Evolutionary conservation across 2,329 filamentous ascomycete species (phyloP).

Genomic region (Chaetomiaceae sp.): DNA sequence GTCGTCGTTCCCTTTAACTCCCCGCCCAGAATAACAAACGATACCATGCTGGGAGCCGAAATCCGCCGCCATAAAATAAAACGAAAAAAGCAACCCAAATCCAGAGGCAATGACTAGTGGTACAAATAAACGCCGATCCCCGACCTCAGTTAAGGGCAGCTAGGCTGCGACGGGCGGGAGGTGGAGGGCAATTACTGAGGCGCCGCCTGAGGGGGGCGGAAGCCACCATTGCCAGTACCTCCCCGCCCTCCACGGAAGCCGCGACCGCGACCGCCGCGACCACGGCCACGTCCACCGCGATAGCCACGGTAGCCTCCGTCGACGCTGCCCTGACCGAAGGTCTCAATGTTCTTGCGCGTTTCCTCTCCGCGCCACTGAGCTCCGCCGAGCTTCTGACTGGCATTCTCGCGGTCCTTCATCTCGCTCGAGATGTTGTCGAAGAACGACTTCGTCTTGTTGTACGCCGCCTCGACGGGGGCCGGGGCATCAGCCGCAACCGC

Average conservation of each 20-base stretch:
- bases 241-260: conserved; percentile 22
- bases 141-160: not conserved
- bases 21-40: conserved; percentile 16
- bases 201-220: conserved; percentile 17
- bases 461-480: conserved; percentile 48
- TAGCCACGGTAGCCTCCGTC: conserved; percentile 73
- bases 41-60: conserved; percentile 12
- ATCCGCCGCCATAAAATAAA: conserved; percentile 15
- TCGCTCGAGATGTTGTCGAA: conserved; percentile 99
- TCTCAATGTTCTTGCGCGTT: conserved; percentile 93
- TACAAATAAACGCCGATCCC: conserved; percentile 16
- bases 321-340: conserved; percentile 93
- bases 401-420: conserved; percentile 76
- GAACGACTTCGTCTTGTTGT: conserved; percentile 87
- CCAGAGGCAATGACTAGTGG: conserved; percentile 19
- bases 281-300: conserved; percentile 49
- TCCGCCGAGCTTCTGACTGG: conserved; percentile 64
- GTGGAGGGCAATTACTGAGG: conserved; percentile 17
- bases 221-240: conserved; percentile 18
- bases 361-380: conserved; percentile 89
- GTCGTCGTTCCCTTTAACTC: conserved; percentile 14
- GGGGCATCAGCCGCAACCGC: conserved; percentile 37
- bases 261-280: conserved; percentile 31
- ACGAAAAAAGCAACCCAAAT: conserved; percentile 12
- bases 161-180: not conserved